These are phyloP conservation scores for Xanthoconium stramineum DNA, from an alignment of 768 basidiomycete genomes.

Conservation along the genomic window DNA sequence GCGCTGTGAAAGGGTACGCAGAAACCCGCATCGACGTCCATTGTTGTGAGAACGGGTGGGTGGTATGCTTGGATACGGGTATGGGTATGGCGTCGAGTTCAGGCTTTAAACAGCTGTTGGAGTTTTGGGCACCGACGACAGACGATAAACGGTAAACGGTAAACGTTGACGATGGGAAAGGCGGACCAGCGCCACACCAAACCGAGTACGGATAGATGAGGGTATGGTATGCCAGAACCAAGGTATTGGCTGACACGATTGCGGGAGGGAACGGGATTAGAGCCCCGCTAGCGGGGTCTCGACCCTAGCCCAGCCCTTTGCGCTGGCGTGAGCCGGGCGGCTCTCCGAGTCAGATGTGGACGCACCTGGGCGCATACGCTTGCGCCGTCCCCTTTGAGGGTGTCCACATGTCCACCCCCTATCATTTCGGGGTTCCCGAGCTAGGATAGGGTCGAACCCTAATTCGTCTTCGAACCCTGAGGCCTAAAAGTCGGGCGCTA, in stretches of 20 bases:
- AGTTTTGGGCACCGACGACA: too few species aligned
- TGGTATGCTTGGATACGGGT: too few species aligned
- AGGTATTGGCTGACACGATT: not conserved
- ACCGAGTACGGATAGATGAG: not conserved
- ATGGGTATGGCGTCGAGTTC: too few species aligned
- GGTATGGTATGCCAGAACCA: not conserved
- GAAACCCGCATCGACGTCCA: conserved; percentile 24
- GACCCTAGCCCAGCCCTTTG: not conserved
- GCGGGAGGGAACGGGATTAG: conserved; percentile 11
- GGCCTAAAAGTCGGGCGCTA: too few species aligned
- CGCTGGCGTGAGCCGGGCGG: too few species aligned
- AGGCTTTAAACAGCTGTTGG: too few species aligned
- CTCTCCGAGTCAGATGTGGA: too few species aligned
- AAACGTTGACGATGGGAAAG: not conserved
- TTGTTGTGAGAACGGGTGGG: too few species aligned
- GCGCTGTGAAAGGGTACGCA: conserved; percentile 29
- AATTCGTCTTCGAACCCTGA: too few species aligned
- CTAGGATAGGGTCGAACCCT: not conserved
- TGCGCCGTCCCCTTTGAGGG: too few species aligned
- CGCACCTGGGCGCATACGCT: too few species aligned
- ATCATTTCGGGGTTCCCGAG: not conserved
- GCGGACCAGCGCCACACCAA: not conserved
- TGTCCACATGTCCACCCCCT: conserved; percentile 17
- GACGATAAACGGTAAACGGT: too few species aligned
- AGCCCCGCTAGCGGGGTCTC: not conserved